Conservation (phyloP, 1,139 yeast species). For the Yamadazyma triangularis region DNA sequence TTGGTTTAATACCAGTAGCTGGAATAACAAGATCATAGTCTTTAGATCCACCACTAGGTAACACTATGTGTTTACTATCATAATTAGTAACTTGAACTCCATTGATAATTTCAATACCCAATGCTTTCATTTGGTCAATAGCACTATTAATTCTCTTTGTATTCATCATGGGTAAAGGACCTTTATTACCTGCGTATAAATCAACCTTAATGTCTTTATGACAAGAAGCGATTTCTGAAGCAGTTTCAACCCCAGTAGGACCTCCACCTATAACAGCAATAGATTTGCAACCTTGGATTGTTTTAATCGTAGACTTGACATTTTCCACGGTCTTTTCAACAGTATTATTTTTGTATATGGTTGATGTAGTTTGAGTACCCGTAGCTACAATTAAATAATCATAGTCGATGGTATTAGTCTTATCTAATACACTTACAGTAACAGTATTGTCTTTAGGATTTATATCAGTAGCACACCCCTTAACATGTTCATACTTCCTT, state of each 20-base stretch:
- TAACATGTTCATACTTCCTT: constrained; percentile 8
- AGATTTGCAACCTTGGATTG: constrained; percentile 13
- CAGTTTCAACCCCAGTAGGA: constrained; percentile 26
- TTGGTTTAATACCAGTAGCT: constrained; percentile 16
- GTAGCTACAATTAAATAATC: constrained; percentile 25
- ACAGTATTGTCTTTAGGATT: constrained; percentile 13
- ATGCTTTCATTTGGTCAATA: constrained; percentile 11
- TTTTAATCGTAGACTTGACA: constrained; percentile 6
- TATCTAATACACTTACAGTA: constrained; percentile 7
- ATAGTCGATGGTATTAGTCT: constrained; percentile 11
- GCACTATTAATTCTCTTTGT: constrained; percentile 12
- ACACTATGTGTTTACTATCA: constrained; percentile 7
- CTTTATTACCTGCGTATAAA: constrained; percentile 17
- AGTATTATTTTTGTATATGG: constrained; percentile 20
- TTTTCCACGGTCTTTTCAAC: constrained; percentile 7
- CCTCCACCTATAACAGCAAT: constrained; percentile 31
- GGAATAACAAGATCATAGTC: constrained; percentile 20
- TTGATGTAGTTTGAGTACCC: constrained; percentile 16
- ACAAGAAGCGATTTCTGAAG: constrained; percentile 21
- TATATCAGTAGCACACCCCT: constrained; percentile 15
- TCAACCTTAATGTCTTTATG: constrained; percentile 16
- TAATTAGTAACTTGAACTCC: constrained; percentile 7
- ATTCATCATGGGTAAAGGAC: constrained; percentile 14
- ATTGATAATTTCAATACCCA: constrained; percentile 20
- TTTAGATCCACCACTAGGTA: constrained; percentile 8